phyloP scores from a whole-genome alignment of 2,329 filamentous ascomycete species.

The Colletotrichum brevisporum region DNA sequence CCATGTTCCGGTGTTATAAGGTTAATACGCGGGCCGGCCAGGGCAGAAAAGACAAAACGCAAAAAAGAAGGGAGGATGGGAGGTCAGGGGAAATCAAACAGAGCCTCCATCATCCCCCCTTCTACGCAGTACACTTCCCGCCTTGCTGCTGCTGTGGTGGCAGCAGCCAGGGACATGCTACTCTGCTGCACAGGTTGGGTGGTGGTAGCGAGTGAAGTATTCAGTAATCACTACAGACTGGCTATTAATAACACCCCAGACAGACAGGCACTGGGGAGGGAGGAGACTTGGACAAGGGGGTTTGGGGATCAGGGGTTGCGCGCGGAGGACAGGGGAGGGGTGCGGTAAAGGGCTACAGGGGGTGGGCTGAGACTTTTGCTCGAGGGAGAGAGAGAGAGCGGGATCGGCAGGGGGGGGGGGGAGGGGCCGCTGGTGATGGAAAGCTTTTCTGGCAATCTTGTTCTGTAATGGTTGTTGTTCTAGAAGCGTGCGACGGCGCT shows the following conservation, averaged over 20 bases:
- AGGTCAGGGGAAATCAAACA: not conserved
- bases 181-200: not conserved
- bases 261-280: not conserved
- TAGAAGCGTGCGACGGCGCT: conserved; percentile 10
- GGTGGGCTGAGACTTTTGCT: too few species aligned
- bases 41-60: not conserved
- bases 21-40: conserved; percentile 20
- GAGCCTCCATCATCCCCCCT: not conserved
- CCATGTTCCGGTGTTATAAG: conserved; percentile 18
- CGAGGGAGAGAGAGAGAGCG: not conserved
- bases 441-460: not conserved
- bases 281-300: too few species aligned
- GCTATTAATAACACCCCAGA: conserved; percentile 34
- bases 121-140: not conserved
- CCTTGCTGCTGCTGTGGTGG: not conserved
- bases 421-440: not conserved
- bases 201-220: not conserved
- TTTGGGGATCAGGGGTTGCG: conserved; percentile 4
- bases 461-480: conserved; percentile 16
- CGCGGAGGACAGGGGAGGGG: not conserved
- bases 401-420: not conserved
- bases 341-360: too few species aligned
- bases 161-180: conserved; percentile 16
- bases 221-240: conserved; percentile 18
- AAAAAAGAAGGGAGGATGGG: not conserved